These are phyloP conservation scores for Ceratocystis diversiconidia DNA, from an alignment of 2,329 filamentous ascomycete genomes.

Conservation along the genomic window DNA sequence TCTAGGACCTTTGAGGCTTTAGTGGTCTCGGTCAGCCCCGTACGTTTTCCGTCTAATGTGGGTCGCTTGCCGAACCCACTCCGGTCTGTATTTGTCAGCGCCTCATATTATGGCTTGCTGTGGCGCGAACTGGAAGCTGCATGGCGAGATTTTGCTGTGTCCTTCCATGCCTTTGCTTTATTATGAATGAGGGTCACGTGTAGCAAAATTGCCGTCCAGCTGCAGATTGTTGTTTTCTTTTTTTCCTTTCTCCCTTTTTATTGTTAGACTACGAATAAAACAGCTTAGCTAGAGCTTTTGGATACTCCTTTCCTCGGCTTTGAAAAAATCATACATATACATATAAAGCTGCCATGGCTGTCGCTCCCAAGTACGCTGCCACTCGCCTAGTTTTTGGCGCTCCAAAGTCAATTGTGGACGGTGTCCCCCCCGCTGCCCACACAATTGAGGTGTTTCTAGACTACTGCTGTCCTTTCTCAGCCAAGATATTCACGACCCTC, in stretches of 20 bases:
- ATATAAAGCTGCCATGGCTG: slow-evolving; percentile 43
- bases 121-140: neutral
- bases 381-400: slow-evolving; percentile 46
- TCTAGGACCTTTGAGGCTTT: too few relatives aligned
- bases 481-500: slow-evolving; percentile 61
- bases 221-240: neutral
- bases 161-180: neutral
- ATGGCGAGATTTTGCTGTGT: neutral
- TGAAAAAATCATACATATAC: neutral
- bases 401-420: slow-evolving; percentile 24
- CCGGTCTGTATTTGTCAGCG: slow-evolving; percentile 16
- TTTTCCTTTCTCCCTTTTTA: neutral
- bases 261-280: too few relatives aligned
- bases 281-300: too few relatives aligned
- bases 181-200: neutral
- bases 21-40: too few relatives aligned
- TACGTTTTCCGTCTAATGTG: neutral
- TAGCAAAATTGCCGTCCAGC: neutral
- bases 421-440: slow-evolving; percentile 35
- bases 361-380: slow-evolving; percentile 63
- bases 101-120: neutral
- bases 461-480: slow-evolving; percentile 71
- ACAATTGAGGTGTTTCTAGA: slow-evolving; percentile 61
- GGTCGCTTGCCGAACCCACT: slow-evolving; percentile 2
- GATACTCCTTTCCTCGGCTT: neutral